Evolutionary conservation across 202 grass and related monocot species (phyloP), one percentile per base, ranked within the genome.

Genomic region (Setaria italica): DNA sequence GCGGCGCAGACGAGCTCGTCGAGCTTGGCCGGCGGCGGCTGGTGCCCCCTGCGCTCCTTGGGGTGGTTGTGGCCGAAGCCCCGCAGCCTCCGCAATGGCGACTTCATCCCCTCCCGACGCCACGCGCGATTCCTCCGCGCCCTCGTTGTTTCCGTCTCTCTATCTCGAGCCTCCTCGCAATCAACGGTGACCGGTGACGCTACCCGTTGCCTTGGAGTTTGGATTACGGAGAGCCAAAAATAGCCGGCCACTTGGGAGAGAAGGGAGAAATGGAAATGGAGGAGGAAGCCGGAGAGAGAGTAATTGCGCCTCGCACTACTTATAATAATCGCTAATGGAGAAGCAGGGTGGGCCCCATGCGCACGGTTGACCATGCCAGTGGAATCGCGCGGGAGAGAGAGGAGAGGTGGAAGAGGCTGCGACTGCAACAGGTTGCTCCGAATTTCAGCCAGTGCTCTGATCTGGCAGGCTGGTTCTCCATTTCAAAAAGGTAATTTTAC

Each of bases 1-100:
- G 81, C 76, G 46, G 91, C 94, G 70, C 74, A 77, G 74, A 87
- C 79, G 47, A 97, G 91, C 70, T 93, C 94, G 87, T 93, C 94
- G 78, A 92, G 85, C 91, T 88, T 92, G 21, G 91, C 77, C 8
- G 89, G 89, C 51, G 82, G 79, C 51, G 76, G 78, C 11, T 70
- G 82, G 56, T 85, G 74, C 21, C 65, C 76, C 82, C 79, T 88
- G 49, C 77, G 74, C 81, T 90, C 89, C 86, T 63, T 70, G 32
- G 68, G 84, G 16, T 96, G 64, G 72, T 80, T 82, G 64, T 91
- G 78, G 55, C 87, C 87, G 69, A 97, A 97, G 62, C 70, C 91
- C 81, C 84, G 81, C 62, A 97, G 65, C 82, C 88, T 93, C 80
- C 72, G 84, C 87, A 96, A 85, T 57, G 94, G 91, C 50, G 94